Evolutionary conservation across 352 stramenopile genomes (phyloP).

Genomic region (Phytophthora gonapodyides): DNA sequence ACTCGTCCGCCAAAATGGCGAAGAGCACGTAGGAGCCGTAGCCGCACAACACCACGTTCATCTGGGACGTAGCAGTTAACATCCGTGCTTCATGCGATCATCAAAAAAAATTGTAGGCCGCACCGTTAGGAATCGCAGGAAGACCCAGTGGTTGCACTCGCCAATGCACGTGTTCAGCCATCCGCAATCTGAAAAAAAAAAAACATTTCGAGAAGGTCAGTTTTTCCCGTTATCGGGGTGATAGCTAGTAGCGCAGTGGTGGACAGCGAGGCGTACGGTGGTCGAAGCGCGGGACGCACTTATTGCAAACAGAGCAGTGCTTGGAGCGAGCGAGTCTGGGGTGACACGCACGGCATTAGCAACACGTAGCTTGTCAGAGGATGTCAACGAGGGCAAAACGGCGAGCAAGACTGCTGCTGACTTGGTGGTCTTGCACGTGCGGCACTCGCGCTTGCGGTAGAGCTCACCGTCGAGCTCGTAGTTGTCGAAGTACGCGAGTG

Average conservation of each 20-base stretch:
- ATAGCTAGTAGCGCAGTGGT: background rate
- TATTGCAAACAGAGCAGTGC: slow-evolving; percentile 69
- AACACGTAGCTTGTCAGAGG: slow-evolving; percentile 1
- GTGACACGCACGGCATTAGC: slow-evolving; percentile 4
- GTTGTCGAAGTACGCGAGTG: slow-evolving; percentile 55
- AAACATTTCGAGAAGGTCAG: no score
- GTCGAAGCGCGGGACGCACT: slow-evolving; percentile 67
- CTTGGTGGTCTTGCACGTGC: slow-evolving; percentile 59
- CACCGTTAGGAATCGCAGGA: slow-evolving; percentile 64
- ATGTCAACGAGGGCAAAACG: background rate
- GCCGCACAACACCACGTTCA: slow-evolving; percentile 49
- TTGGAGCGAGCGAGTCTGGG: slow-evolving; percentile 64
- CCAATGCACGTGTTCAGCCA: slow-evolving; percentile 75
- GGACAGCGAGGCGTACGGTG: slow-evolving; percentile 42
- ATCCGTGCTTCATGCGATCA: no score
- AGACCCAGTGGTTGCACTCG: slow-evolving; percentile 60
- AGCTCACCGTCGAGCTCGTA: slow-evolving; percentile 57
- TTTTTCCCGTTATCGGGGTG: no score
- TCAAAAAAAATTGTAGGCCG: background rate
- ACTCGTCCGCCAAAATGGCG: slow-evolving; percentile 50
- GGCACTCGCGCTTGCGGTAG: slow-evolving; percentile 42
- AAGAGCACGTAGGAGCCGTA: slow-evolving; percentile 64
- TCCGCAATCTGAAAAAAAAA: slow-evolving; percentile 41
- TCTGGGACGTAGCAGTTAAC: slow-evolving; percentile 20
- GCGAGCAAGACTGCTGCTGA: slow-evolving; percentile 6